Evolutionary conservation across 345 rosid genomes (phyloP).

Genomic region (Pseudoturritis turrita): DNA sequence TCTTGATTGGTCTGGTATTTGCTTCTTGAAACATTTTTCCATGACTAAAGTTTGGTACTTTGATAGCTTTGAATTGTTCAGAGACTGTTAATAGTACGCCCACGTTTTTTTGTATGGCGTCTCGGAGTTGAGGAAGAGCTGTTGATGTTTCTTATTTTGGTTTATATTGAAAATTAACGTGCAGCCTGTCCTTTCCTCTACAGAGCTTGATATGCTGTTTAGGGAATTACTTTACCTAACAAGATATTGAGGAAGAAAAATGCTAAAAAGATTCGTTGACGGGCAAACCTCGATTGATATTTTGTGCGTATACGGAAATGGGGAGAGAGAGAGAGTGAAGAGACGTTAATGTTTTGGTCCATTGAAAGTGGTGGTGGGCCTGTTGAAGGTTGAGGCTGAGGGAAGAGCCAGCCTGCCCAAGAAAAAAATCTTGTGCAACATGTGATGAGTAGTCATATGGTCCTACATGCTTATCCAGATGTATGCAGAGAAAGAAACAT

Average conservation of each 20-base stretch:
- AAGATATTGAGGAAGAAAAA: background rate
- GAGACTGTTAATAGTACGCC: background rate
- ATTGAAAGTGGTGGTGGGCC: slow-evolving; percentile 29
- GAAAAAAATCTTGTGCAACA: slow-evolving; percentile 1
- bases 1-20: background rate
- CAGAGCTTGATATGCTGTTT: slow-evolving; percentile 12
- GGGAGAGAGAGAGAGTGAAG: slow-evolving; percentile 29
- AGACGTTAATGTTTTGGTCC: background rate
- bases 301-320: background rate
- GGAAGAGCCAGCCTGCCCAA: slow-evolving; percentile 6
- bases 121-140: slow-evolving; percentile 5
- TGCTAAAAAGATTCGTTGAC: slow-evolving; percentile 3
- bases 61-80: background rate
- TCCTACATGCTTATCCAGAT: slow-evolving; percentile 28
- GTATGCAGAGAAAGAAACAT: slow-evolving; percentile 1
- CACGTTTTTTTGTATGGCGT: slow-evolving; percentile 6
- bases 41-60: background rate
- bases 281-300: background rate
- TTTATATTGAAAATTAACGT: background rate
- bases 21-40: slow-evolving; percentile 1
- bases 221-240: background rate
- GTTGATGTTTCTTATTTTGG: background rate
- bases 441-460: slow-evolving; percentile 24
- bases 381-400: slow-evolving; percentile 13
- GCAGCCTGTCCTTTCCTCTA: background rate